Percentiles rank a stretch among this genome's conserved stretches.
These are phyloP conservation scores for Diplodia intermedia DNA, from an alignment of 2,329 filamentous ascomycete species.

Conservation along the genomic window DNA sequence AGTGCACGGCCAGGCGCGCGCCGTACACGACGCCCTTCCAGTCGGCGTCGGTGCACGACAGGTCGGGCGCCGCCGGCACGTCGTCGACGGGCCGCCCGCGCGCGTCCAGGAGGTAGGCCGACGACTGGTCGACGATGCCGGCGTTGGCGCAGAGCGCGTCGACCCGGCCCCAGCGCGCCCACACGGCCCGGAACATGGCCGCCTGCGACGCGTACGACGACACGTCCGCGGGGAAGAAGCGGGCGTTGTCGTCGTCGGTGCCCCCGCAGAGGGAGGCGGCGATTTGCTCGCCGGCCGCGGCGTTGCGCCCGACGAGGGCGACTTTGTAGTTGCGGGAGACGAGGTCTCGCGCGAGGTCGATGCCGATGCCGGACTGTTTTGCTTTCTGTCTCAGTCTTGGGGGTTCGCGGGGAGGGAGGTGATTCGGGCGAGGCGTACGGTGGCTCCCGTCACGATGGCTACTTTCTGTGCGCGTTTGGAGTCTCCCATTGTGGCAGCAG, in stretches of 20 bases:
- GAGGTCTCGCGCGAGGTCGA: constrained; percentile 51
- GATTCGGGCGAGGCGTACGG: constrained; percentile 42
- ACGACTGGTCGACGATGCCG: constrained; percentile 56
- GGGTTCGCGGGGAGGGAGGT: too few species aligned
- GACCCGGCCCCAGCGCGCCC: constrained; percentile 54
- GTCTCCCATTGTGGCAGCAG: background rate
- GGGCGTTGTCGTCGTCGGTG: background rate
- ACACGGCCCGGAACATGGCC: constrained; percentile 53
- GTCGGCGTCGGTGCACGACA: constrained; percentile 57
- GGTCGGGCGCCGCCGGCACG: constrained; percentile 55
- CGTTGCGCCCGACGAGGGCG: constrained; percentile 51
- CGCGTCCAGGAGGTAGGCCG: constrained; percentile 54
- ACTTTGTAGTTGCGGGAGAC: constrained; percentile 47
- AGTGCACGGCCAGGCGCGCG: constrained; percentile 58
- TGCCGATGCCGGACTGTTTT: constrained; percentile 57
- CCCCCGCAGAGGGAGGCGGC: constrained; percentile 27
- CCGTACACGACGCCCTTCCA: constrained; percentile 61
- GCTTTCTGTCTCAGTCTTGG: constrained; percentile 20
- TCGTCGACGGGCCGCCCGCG: constrained; percentile 38
- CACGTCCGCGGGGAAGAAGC: constrained; percentile 57
- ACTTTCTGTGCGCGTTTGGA: constrained; percentile 36
- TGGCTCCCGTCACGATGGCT: constrained; percentile 52
- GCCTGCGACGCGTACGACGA: constrained; percentile 56
- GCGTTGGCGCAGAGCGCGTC: constrained; percentile 60
- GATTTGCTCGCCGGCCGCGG: constrained; percentile 45